Conservation (phyloP, 306 rosid species). For the Sophora flavescens region DNA sequence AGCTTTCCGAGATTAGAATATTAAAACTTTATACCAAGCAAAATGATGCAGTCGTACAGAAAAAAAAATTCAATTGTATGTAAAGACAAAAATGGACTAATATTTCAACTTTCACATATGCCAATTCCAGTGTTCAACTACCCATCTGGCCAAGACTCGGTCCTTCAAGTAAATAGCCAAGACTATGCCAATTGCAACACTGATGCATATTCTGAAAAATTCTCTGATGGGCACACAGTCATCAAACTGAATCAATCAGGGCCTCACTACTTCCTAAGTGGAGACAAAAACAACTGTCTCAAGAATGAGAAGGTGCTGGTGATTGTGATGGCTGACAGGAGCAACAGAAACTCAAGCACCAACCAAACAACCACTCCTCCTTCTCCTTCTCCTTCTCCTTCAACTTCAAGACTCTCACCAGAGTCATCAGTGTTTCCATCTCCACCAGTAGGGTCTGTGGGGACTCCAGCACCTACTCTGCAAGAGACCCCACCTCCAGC, state of each 20-base stretch:
- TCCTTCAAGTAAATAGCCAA: constrained; percentile 66
- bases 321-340: constrained; percentile 75
- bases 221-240: constrained; percentile 80
- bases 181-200: constrained; percentile 79
- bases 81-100: not conserved
- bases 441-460: constrained; percentile 27
- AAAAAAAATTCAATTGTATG: too few species aligned
- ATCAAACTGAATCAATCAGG: constrained; percentile 67
- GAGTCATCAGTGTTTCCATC: not conserved
- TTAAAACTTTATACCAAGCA: not conserved
- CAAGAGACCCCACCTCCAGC: constrained; percentile 57
- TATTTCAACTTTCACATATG: constrained; percentile 15
- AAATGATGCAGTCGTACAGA: constrained; percentile 3
- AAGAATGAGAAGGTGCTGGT: constrained; percentile 82
- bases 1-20: not conserved
- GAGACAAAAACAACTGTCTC: constrained; percentile 73
- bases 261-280: constrained; percentile 76
- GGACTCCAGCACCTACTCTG: constrained; percentile 45
- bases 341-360: constrained; percentile 47
- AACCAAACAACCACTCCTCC: constrained; percentile 53
- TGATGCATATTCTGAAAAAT: constrained; percentile 50
- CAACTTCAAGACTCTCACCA: not conserved
- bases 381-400: constrained; percentile 50
- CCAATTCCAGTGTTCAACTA: constrained; percentile 77
- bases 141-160: constrained; percentile 77